Percentiles rank a stretch among this genome's conserved stretches.
Conservation (phyloP, 495 filamentous ascomycete species). For the Penicillium fimorum region DNA sequence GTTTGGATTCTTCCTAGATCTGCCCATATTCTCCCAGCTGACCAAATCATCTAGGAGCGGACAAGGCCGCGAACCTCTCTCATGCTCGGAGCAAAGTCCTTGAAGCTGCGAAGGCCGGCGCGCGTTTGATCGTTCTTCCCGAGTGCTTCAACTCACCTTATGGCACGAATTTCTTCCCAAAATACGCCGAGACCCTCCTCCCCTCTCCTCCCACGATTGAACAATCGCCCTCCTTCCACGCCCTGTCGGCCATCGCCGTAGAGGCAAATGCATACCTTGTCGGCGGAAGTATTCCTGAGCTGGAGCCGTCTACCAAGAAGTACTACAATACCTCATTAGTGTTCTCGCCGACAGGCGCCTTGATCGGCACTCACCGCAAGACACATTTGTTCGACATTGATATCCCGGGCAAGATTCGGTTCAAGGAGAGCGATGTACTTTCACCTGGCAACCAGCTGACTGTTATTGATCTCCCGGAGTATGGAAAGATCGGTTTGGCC, state of each 20-base stretch:
- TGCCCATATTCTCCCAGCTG: not conserved
- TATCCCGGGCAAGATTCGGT: constrained; percentile 91
- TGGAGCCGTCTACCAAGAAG: constrained; percentile 59
- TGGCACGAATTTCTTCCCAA: constrained; percentile 84
- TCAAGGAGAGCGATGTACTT: constrained; percentile 86
- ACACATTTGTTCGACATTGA: constrained; percentile 99
- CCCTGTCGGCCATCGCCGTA: constrained; percentile 72
- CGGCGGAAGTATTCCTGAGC: constrained; percentile 91
- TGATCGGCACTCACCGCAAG: constrained; percentile 89
- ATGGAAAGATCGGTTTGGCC: constrained; percentile 78
- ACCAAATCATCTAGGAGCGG: constrained; percentile 51
- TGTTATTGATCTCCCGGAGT: constrained; percentile 77
- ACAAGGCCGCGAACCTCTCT: constrained; percentile 81
- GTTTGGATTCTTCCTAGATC: constrained; percentile 27
- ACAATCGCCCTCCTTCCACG: constrained; percentile 79
- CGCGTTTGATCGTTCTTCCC: constrained; percentile 58
- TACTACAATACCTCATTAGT: constrained; percentile 91
- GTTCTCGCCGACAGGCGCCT: constrained; percentile 70
- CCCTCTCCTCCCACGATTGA: constrained; percentile 70
- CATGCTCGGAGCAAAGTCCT: constrained; percentile 79
- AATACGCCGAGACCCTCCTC: constrained; percentile 84
- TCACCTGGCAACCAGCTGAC: constrained; percentile 79
- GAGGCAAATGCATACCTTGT: constrained; percentile 77
- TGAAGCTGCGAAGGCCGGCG: constrained; percentile 72
- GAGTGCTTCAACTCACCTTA: constrained; percentile 99